Evolutionary conservation across 2,329 filamentous ascomycete species (phyloP), one percentile per base, ranked within the genome.

Genomic region (Seiridium unicorne): DNA sequence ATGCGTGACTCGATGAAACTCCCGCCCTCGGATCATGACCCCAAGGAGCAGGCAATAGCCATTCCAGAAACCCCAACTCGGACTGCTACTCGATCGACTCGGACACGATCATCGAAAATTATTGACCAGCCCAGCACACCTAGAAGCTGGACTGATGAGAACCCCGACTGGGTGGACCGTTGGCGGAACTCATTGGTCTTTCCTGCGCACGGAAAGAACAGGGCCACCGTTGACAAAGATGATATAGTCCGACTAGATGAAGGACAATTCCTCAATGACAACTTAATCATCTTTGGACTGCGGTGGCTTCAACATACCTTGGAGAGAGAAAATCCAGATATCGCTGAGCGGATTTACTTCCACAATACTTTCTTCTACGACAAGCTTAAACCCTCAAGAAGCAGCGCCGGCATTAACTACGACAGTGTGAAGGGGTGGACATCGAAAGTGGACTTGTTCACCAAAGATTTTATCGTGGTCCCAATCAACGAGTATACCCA

Each of bases 321-420:
- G 42, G 82, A 86, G 63, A 74, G 78, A 44, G 77, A 81, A 9
- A 79, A 81, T 2, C 81, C 85, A 0, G 78, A 85, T 51, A 66
- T 88, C 3, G 77, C 87, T 0, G 79, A 85, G 61, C 86, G 87
- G 56, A 86, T 96, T 3, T 92, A 96, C 72, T 90, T 97, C 66
- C 94, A 96, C 79, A 98, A 93, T 72, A 95, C 92, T 0, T 97
- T 92, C 74, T 97, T 98, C 75, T 98, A 91, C 70, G 86, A 89
- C 26, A 89, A 88, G 53, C 81, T 98, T 49, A 91, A 84, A 18
- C 88, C 86, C 38, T 75, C 74, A 6, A 73, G 76, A 13, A 81
- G 80, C 60, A 80, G 85, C 42, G 78, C 78, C 54, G 76, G 74
- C 0, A 90, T 96, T 74, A 93, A 96, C 68, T 97, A 97, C 70